Evolutionary conservation across 2,329 filamentous ascomycete genomes (phyloP).

Genomic region (Trichophyton schoenleinii): DNA sequence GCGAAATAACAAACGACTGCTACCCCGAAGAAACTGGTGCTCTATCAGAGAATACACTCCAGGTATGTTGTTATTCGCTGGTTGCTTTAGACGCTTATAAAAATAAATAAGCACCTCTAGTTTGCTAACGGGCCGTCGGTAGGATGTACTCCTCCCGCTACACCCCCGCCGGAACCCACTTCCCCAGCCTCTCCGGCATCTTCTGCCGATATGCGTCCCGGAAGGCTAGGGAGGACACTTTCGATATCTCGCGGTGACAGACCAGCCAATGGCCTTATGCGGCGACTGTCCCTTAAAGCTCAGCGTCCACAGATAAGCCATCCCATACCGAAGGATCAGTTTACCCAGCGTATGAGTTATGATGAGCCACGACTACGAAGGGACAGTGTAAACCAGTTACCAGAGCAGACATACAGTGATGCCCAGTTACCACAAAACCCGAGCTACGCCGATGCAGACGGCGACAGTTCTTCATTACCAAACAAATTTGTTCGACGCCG

Average conservation of each 20-base stretch:
- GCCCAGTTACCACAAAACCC: slow-evolving; percentile 5
- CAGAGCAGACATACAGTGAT: background rate
- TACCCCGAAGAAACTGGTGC: slow-evolving; percentile 92
- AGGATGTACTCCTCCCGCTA: slow-evolving; percentile 58
- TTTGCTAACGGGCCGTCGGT: slow-evolving; percentile 39
- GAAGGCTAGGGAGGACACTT: slow-evolving; percentile 44
- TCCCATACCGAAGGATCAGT: slow-evolving; percentile 15
- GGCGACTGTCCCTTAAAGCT: slow-evolving; percentile 36
- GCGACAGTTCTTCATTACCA: slow-evolving; percentile 22
- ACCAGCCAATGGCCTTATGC: slow-evolving; percentile 30
- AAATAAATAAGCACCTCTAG: background rate
- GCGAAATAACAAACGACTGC: slow-evolving; percentile 78
- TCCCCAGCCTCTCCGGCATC: slow-evolving; percentile 19
- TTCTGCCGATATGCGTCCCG: slow-evolving; percentile 16
- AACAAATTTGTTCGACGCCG: slow-evolving; percentile 53
- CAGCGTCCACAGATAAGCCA: slow-evolving; percentile 32
- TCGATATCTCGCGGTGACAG: slow-evolving; percentile 47
- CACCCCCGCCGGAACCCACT: slow-evolving; percentile 42
- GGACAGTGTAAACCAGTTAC: background rate
- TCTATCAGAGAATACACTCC: slow-evolving; percentile 76
- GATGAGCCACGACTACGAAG: slow-evolving; percentile 18
- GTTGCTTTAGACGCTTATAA: too few relatives aligned
- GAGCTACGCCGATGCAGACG: background rate
- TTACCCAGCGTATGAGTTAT: slow-evolving; percentile 25
- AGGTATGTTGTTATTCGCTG: slow-evolving; percentile 35